A percentile compares a stretch with the other conserved stretches of the same genome.
Evolutionary conservation across 78 protist species (phyloP).

Genomic region (Neovahlkampfia damariscottae): DNA sequence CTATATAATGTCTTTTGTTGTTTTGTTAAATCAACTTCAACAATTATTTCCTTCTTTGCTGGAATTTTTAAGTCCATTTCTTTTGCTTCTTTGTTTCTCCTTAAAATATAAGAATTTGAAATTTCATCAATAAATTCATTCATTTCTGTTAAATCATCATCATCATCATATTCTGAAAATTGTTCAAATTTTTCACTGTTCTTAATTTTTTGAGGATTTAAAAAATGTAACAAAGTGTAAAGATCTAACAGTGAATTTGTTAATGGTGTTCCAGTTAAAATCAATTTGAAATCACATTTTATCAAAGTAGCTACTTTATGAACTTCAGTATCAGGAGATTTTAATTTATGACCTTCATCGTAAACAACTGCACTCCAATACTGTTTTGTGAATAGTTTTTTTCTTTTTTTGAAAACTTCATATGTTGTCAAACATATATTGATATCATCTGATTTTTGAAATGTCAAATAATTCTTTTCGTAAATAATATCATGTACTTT

Average conservation of each 20-base stretch:
- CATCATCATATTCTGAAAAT: slow-evolving; percentile 55
- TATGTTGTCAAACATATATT: slow-evolving; percentile 23
- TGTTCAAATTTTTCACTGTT: slow-evolving; percentile 70
- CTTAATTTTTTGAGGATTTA: slow-evolving; percentile 82
- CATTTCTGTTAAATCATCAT: slow-evolving; percentile 30
- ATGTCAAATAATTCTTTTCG: slow-evolving; percentile 44
- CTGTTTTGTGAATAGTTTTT: slow-evolving; percentile 40
- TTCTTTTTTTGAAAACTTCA: too few species aligned
- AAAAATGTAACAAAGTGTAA: slow-evolving; percentile 96
- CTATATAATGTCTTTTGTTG: slow-evolving; percentile 78
- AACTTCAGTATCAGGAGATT: slow-evolving; percentile 84
- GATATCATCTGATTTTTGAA: slow-evolving; percentile 69
- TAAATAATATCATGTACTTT: background rate
- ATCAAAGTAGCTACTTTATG: slow-evolving; percentile 43
- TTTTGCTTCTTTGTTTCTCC: slow-evolving; percentile 89
- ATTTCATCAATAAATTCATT: slow-evolving; percentile 57
- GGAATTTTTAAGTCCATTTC: slow-evolving; percentile 58
- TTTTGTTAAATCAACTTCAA: slow-evolving; percentile 72
- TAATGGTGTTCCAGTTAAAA: slow-evolving; percentile 92
- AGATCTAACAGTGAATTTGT: slow-evolving; percentile 95
- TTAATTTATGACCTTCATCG: slow-evolving; percentile 97
- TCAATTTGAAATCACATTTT: slow-evolving; percentile 46
- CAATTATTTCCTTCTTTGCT: slow-evolving; percentile 87
- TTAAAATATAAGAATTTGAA: slow-evolving; percentile 80
- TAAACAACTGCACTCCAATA: slow-evolving; percentile 72